phyloP scores from a whole-genome alignment of 441 rosid genomes.

The Populus trichocarpa region DNA sequence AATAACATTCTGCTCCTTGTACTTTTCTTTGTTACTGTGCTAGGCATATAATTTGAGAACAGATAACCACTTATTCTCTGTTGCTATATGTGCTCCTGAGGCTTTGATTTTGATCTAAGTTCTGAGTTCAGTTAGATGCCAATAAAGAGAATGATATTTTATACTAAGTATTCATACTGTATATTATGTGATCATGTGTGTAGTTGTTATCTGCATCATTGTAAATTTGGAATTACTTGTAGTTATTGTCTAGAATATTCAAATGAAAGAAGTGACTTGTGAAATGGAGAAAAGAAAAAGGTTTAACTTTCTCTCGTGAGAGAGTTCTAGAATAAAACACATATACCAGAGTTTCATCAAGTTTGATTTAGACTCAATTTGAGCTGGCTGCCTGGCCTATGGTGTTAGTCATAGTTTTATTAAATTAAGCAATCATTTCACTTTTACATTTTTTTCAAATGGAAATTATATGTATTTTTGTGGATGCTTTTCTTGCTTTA shows the following conservation, averaged over 20 bases:
- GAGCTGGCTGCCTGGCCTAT: neutral
- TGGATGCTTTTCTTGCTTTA: neutral
- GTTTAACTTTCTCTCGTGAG: neutral
- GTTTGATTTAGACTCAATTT: neutral
- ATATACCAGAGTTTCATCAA: neutral
- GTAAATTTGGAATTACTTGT: neutral
- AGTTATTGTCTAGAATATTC: slow-evolving; percentile 9
- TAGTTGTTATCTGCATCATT: neutral
- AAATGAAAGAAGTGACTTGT: slow-evolving; percentile 10
- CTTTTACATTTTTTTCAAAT: neutral
- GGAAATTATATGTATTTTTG: neutral
- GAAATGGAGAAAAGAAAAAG: neutral
- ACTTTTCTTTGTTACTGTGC: neutral
- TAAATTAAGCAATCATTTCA: neutral
- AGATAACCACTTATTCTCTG: neutral
- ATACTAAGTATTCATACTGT: neutral
- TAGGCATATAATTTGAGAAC: neutral
- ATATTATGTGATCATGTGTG: neutral
- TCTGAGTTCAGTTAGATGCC: neutral
- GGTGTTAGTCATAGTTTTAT: neutral
- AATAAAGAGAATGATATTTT: neutral
- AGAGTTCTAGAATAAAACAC: neutral
- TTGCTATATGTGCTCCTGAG: neutral
- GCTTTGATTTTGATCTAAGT: neutral
- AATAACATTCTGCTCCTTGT: neutral